Conservation (phyloP, 177 flowering plant genomes). For the Vitis hybrid region DNA sequence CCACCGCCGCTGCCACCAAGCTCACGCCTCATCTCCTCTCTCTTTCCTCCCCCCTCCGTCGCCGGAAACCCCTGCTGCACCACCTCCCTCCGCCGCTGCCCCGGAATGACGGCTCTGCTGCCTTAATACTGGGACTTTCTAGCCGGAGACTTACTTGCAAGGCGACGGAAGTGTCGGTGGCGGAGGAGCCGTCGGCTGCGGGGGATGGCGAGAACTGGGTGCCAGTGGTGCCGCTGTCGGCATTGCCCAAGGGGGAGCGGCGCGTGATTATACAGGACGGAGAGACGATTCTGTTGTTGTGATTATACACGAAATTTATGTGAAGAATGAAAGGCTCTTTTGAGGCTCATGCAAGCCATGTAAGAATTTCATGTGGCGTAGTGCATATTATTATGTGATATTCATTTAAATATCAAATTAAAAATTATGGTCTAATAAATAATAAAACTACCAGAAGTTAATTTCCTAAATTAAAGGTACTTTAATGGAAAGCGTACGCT, state of each 20-base stretch:
- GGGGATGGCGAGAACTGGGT: slow-evolving; percentile 63
- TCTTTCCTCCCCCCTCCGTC: slow-evolving; percentile 5
- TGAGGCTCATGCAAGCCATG: no score
- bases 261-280: slow-evolving; percentile 84
- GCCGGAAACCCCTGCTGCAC: slow-evolving; percentile 4
- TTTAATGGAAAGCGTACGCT: no score
- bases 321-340: no score
- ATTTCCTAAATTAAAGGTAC: no score
- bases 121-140: neutral
- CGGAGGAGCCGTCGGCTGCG: slow-evolving; percentile 35
- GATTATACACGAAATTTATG: slow-evolving; percentile 12
- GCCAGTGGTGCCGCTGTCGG: slow-evolving; percentile 86
- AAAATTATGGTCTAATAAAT: no score
- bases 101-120: neutral
- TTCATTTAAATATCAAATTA: no score
- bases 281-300: slow-evolving; percentile 75
- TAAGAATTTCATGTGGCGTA: no score
- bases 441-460: no score
- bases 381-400: no score
- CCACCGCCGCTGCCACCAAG: slow-evolving; percentile 17
- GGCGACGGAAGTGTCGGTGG: slow-evolving; percentile 60
- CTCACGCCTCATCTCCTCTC: neutral
- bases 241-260: slow-evolving; percentile 91
- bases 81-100: slow-evolving; percentile 7
- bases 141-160: slow-evolving; percentile 36